phyloP scores from a whole-genome alignment of 2,329 filamentous ascomycete genomes.

The Nemania bipapillata region DNA sequence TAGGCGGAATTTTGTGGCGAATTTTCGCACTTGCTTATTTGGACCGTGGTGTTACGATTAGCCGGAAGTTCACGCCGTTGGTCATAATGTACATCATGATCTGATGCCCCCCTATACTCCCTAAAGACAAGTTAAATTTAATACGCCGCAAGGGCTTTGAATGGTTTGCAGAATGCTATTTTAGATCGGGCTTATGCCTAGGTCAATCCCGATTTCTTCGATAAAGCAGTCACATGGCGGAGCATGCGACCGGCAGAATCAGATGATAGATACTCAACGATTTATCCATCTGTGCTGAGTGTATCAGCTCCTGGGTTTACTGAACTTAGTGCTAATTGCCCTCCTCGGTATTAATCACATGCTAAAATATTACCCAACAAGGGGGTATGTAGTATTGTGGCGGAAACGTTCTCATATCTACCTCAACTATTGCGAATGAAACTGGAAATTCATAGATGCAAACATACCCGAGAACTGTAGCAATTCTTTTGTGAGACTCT shows the following conservation, averaged over 20 bases:
- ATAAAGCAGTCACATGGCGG: neutral
- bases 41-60: constrained; percentile 3
- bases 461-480: neutral
- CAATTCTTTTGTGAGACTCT: neutral
- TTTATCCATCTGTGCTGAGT: constrained; percentile 16
- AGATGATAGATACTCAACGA: neutral
- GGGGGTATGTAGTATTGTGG: neutral
- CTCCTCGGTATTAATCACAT: neutral
- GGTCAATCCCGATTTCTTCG: neutral
- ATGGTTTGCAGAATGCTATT: neutral
- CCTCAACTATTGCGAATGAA: neutral
- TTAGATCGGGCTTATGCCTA: neutral
- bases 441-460: neutral
- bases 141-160: neutral
- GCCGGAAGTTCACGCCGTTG: neutral
- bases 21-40: neutral
- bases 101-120: neutral
- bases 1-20: neutral
- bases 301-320: neutral
- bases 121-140: neutral
- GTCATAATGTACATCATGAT: neutral
- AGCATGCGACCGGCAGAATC: constrained; percentile 4
- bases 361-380: neutral
- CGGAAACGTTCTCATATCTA: neutral
- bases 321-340: neutral